Conservation (phyloP, 2,329 filamentous ascomycete species). For the Pyrenophora graminea region DNA sequence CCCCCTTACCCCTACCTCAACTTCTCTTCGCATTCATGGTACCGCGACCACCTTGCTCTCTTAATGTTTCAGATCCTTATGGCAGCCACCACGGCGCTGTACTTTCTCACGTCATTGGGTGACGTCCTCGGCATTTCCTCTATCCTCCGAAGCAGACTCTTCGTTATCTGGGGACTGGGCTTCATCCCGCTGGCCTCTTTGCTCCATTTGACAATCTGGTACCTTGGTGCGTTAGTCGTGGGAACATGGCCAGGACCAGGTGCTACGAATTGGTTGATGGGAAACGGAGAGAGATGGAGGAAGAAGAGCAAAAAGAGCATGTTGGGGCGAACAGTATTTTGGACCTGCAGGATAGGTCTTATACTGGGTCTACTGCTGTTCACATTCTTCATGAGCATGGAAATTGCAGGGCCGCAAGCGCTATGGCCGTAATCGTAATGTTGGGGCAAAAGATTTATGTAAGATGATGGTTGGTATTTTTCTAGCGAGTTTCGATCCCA, state of each 20-base stretch:
- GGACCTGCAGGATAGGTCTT: slow-evolving; percentile 12
- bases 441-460: neutral
- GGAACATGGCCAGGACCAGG: neutral
- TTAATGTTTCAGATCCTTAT: slow-evolving; percentile 22
- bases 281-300: no score
- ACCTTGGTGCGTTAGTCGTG: slow-evolving; percentile 12
- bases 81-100: slow-evolving; percentile 20
- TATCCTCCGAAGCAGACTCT: slow-evolving; percentile 24
- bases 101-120: slow-evolving; percentile 15
- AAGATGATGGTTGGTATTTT: neutral
- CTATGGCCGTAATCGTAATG: neutral
- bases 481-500: rapidly evolving
- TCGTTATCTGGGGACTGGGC: slow-evolving; percentile 25
- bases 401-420: slow-evolving; percentile 21
- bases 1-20: slow-evolving; percentile 14
- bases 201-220: slow-evolving; percentile 25
- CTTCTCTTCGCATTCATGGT: slow-evolving; percentile 22
- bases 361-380: slow-evolving; percentile 17
- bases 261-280: neutral
- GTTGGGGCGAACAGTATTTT: neutral
- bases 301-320: slow-evolving; percentile 7
- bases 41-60: slow-evolving; percentile 23
- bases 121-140: slow-evolving; percentile 25
- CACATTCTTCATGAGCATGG: slow-evolving; percentile 22
- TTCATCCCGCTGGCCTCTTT: slow-evolving; percentile 23